Evolutionary conservation across 1,284 basidiomycete genomes (phyloP), one percentile per base, ranked within the genome.

Genomic region (Cryptococcus hybrid): DNA sequence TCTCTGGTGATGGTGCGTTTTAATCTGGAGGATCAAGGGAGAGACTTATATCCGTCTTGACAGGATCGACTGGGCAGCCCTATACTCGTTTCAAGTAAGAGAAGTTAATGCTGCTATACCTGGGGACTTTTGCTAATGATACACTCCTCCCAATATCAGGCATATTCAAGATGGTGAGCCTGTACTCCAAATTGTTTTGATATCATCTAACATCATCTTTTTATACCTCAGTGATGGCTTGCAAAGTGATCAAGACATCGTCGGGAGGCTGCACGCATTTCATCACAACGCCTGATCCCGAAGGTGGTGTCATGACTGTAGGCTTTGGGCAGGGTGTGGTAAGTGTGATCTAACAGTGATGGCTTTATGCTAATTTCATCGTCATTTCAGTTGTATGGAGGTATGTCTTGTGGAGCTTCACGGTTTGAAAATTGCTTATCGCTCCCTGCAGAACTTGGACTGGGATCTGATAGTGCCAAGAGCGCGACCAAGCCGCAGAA

Each of bases 241-340:
- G 88, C 77, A 89, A 88, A 67, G 84, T 89, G 15, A 77, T 79
- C 39, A 80, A 83, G 12, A 86, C 85, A 0, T 81, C 84, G 9
- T 87, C 86, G 47, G 94, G 94, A 24, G 92, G 92, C 13, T 90
- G 92, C n/a, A 93, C 92, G 0, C 88, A 94, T 68, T 94, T 91
- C 80, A 82, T 87, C 15, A 82, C 89, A 13, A 85, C 86, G 0
- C 82, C 85, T 1, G 79, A 80, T 37, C 84, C 87, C 36, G 56
- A 58, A 2, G 67, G 59, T 1, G 60, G n/a, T 52, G 63, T 60
- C 56, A 74, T 60, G 88, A 91, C 90, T 7, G 86, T 94, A 46
- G 86, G 85, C 6, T 95, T 67, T 42, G 74, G 73, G 6, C 74
- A 76, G 53, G 68, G 70, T 44, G 68, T 61, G n/a, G 68, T 74